phyloP scores from a whole-genome alignment of 2,329 filamentous ascomycete genomes.

The Pseudogymnoascus verrucosus region DNA sequence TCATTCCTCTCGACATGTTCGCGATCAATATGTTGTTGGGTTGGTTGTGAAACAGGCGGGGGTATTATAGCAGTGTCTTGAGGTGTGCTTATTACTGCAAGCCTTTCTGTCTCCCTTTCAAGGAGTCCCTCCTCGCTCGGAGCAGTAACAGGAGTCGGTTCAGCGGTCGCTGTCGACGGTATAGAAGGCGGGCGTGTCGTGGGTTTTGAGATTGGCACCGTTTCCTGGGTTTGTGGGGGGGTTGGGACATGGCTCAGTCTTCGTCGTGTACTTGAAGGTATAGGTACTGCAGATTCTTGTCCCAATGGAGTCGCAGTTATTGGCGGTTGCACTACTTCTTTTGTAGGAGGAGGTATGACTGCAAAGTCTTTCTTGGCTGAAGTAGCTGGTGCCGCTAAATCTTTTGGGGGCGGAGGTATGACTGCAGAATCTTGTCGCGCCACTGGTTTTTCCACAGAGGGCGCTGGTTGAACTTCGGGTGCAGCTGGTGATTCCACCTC shows the following conservation, averaged over 20 bases:
- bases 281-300: not conserved
- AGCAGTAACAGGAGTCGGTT: not conserved
- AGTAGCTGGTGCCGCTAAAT: not conserved
- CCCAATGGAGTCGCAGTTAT: not conserved
- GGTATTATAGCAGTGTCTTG: not conserved
- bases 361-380: not conserved
- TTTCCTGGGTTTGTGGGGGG: not conserved
- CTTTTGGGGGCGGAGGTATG: not conserved
- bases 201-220: not conserved
- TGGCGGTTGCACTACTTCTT: not conserved
- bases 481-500: not conserved
- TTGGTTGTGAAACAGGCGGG: not conserved
- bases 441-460: not conserved
- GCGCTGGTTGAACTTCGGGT: conserved; percentile 33
- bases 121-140: not conserved
- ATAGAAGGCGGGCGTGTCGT: not conserved
- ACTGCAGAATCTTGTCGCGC: not conserved
- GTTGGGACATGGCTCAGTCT: not conserved
- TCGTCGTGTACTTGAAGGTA: not conserved
- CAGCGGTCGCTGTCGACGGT: not conserved
- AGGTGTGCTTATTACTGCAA: not conserved
- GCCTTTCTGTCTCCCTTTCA: not conserved
- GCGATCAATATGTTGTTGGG: not conserved
- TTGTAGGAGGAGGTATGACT: not conserved
- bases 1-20: not conserved